phyloP scores from a whole-genome alignment of 2,329 filamentous ascomycete species.

The Phyllosticta citrichinensis region DNA sequence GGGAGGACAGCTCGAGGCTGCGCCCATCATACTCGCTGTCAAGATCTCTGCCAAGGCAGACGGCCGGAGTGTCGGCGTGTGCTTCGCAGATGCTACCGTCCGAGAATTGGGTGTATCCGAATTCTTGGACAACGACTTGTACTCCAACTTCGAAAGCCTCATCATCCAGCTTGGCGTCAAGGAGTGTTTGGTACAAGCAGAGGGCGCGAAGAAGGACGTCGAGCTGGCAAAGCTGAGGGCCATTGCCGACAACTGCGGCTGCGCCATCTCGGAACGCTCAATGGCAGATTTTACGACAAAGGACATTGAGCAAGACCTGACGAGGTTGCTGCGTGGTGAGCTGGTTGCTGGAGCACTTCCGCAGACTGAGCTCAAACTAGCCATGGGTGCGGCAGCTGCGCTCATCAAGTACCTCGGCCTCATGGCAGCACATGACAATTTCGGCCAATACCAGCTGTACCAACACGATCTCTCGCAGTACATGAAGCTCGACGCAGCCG shows the following conservation, averaged over 20 bases:
- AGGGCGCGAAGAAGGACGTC: constrained; percentile 71
- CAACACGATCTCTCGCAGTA: constrained; percentile 95
- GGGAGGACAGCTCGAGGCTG: constrained; percentile 73
- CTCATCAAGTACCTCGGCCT: constrained; percentile 90
- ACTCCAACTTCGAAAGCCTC: constrained; percentile 94
- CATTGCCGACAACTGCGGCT: constrained; percentile 86
- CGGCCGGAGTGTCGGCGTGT: constrained; percentile 80
- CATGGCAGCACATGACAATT: constrained; percentile 85
- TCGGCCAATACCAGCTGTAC: constrained; percentile 93
- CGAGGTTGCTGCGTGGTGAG: constrained; percentile 79
- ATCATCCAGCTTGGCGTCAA: constrained; percentile 94
- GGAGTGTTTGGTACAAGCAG: constrained; percentile 78
- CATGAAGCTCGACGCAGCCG: constrained; percentile 96
- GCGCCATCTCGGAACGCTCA: constrained; percentile 75
- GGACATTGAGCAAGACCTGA: constrained; percentile 93
- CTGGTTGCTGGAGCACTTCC: constrained; percentile 65
- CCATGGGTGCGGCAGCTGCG: constrained; percentile 89
- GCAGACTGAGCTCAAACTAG: constrained; percentile 85
- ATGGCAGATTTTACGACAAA: constrained; percentile 70
- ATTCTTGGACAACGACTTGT: constrained; percentile 97
- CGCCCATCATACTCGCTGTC: constrained; percentile 90
- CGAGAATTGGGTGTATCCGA: constrained; percentile 93
- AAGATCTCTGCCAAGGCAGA: constrained; percentile 90
- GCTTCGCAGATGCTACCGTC: constrained; percentile 95
- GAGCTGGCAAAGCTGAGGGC: constrained; percentile 79